These are phyloP conservation scores for Termitomyces sp. DNA, from an alignment of 768 basidiomycete species.

Conservation along the genomic window DNA sequence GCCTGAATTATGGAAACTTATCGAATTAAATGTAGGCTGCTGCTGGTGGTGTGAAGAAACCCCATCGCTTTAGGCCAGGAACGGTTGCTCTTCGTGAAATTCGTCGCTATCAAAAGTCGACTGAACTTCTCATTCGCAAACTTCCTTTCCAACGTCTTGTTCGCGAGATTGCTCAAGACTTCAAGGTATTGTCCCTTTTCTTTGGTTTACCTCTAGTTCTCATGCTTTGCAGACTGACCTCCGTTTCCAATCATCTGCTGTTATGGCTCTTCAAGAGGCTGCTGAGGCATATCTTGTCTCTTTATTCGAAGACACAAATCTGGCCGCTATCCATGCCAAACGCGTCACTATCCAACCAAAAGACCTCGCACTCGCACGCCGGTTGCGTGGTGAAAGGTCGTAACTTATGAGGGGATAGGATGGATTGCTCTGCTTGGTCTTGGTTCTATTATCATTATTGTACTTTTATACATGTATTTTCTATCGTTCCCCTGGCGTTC, in stretches of 20 bases:
- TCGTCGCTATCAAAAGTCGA: constrained; percentile 83
- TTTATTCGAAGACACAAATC: constrained; percentile 76
- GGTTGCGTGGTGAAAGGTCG: constrained; percentile 75
- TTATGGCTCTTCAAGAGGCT: constrained; percentile 84
- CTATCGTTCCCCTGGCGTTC: constrained; percentile 4
- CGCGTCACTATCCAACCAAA: constrained; percentile 84
- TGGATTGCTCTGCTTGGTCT: not conserved
- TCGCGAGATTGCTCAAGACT: constrained; percentile 87
- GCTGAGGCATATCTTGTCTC: constrained; percentile 79
- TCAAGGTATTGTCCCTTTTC: constrained; percentile 51
- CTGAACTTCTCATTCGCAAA: constrained; percentile 82
- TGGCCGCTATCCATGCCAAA: constrained; percentile 84
- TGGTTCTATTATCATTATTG: constrained; percentile 13
- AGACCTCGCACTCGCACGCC: constrained; percentile 75
- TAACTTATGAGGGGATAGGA: constrained; percentile 23
- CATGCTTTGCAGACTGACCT: constrained; percentile 51
- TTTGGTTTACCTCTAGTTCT: not conserved
- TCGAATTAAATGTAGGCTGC: constrained; percentile 27
- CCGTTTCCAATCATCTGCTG: constrained; percentile 88
- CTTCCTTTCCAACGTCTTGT: constrained; percentile 89
- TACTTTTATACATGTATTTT: constrained; percentile 16
- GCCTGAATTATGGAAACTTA: not conserved
- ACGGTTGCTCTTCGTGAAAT: constrained; percentile 91
- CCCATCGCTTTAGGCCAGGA: constrained; percentile 78
- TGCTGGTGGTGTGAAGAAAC: constrained; percentile 91